Evolutionary conservation across 202 grass and related monocot species (phyloP).

Genomic region (Brachypodium distachyon): DNA sequence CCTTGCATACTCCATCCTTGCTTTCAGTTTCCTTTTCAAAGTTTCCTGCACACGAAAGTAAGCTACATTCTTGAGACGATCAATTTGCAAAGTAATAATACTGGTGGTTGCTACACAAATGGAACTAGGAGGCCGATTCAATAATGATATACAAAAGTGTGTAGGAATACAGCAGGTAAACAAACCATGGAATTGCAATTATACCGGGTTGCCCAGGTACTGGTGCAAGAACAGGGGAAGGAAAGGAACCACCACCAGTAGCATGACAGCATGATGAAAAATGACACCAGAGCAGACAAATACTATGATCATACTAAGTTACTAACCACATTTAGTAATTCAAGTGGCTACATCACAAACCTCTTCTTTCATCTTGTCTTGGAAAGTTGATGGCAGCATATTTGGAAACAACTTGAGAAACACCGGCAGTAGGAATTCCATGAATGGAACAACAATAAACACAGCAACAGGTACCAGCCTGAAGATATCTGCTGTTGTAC

Average conservation of each 20-base stretch:
- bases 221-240: background rate
- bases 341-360: conserved; percentile 21
- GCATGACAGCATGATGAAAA: background rate
- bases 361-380: conserved; percentile 99
- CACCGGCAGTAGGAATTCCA: conserved; percentile 91
- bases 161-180: background rate
- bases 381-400: conserved; percentile 96
- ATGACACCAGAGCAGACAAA: background rate
- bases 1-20: conserved; percentile 90
- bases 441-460: conserved; percentile 98
- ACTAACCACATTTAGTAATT: background rate
- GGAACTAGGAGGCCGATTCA: conserved; percentile 1
- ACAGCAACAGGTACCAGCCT: conserved; percentile 89
- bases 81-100: background rate
- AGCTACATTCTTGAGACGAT: background rate
- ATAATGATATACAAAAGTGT: conserved; percentile 13
- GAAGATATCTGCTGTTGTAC: conserved; percentile 94
- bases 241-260: background rate
- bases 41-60: conserved; percentile 57
- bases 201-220: background rate
- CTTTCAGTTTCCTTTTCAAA: conserved; percentile 92
- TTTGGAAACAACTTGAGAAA: conserved; percentile 90
- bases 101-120: background rate
- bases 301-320: background rate
- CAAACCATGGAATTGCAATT: background rate